These are phyloP conservation scores for Leishmania lainsoni DNA, from an alignment of 208 protist species.

Conservation along the genomic window DNA sequence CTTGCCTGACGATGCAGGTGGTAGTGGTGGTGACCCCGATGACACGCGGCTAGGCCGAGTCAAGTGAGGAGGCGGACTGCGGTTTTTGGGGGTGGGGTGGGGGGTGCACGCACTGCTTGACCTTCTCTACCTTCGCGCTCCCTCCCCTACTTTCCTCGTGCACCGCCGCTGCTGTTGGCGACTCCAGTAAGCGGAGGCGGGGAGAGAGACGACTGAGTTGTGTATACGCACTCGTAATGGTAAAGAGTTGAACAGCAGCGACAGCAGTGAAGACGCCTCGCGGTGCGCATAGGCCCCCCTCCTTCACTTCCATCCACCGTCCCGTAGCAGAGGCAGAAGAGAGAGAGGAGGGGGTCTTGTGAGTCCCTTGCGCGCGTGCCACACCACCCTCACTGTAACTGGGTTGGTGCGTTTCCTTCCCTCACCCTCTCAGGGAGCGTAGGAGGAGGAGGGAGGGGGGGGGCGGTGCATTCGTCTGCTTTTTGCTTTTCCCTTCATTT, in stretches of 20 bases:
- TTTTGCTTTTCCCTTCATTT: not conserved
- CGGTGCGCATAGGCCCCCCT: too few relatives aligned
- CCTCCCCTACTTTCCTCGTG: not conserved
- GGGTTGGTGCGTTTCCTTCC: too few relatives aligned
- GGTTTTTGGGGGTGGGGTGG: too few relatives aligned
- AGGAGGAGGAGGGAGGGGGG: too few relatives aligned
- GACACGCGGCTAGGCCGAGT: not conserved
- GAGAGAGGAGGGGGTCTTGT: not conserved
- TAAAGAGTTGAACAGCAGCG: too few relatives aligned
- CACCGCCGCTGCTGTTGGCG: not conserved
- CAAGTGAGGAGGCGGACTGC: not conserved
- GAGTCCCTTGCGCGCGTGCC: not conserved
- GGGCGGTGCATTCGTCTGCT: not conserved
- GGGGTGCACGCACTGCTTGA: not conserved
- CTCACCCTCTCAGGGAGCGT: too few relatives aligned
- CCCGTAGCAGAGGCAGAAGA: too few relatives aligned
- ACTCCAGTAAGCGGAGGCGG: not conserved
- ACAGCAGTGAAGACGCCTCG: too few relatives aligned
- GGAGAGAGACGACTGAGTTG: too few relatives aligned
- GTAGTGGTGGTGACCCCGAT: not conserved
- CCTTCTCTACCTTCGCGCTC: not conserved
- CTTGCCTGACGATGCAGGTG: constrained; percentile 25
- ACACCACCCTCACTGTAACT: not conserved
- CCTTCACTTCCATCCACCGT: too few relatives aligned
- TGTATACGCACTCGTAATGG: too few relatives aligned